phyloP scores from a whole-genome alignment of 164 flowering plant genomes.

The Dillenia turbinata region DNA sequence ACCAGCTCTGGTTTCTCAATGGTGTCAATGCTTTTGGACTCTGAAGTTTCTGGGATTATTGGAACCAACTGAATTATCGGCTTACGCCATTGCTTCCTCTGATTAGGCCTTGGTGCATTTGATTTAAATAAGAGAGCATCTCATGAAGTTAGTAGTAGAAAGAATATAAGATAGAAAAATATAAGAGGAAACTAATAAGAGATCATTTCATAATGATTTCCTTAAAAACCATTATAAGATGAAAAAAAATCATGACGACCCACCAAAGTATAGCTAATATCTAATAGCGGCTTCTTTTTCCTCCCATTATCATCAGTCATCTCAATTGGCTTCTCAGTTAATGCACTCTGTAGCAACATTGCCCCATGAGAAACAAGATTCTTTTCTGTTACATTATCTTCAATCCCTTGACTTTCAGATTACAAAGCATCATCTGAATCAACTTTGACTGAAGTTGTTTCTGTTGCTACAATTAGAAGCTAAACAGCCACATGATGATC shows the following conservation, averaged over 20 bases:
- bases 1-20: conserved; percentile 29
- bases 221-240: not conserved
- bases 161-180: too few species aligned
- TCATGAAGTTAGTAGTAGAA: not conserved
- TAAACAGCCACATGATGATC: conserved; percentile 57
- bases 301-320: conserved; percentile 25
- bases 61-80: conserved; percentile 67
- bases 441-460: conserved; percentile 9
- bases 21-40: conserved; percentile 27
- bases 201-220: not conserved
- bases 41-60: conserved; percentile 30
- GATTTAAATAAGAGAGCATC: conserved; percentile 14
- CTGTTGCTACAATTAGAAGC: conserved; percentile 59
- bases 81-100: conserved; percentile 80
- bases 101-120: conserved; percentile 49
- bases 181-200: not conserved
- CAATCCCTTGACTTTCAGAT: conserved; percentile 12
- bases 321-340: conserved; percentile 44
- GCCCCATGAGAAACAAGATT: conserved; percentile 75
- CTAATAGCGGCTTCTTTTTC: conserved; percentile 69
- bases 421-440: conserved; percentile 15
- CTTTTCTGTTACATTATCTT: conserved; percentile 28
- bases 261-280: conserved; percentile 87
- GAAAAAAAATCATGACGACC: not conserved
- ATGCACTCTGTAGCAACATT: conserved; percentile 60